Evolutionary conservation across 2,329 filamentous ascomycete species (phyloP).

Genomic region (Microsporum audouinii): DNA sequence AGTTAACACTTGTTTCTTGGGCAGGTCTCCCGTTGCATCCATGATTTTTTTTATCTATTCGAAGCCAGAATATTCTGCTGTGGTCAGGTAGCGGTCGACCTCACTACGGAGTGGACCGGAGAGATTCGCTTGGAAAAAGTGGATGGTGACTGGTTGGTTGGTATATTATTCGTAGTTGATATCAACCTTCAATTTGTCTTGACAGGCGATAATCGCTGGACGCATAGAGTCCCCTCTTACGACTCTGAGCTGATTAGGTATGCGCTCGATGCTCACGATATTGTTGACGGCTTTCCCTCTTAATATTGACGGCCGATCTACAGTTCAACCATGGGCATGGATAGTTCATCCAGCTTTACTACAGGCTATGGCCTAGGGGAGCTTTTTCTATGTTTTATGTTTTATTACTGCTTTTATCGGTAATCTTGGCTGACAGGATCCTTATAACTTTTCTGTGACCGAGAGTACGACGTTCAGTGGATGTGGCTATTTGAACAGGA

Average conservation of each 20-base stretch:
- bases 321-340: not conserved
- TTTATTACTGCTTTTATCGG: not conserved
- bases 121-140: not conserved
- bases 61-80: not conserved
- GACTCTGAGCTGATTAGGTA: not conserved
- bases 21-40: not conserved
- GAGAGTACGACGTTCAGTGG: not conserved
- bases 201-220: not conserved
- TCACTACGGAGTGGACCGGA: not conserved
- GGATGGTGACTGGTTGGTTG: not conserved
- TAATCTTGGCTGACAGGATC: not conserved
- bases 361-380: not conserved
- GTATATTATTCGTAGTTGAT: not conserved
- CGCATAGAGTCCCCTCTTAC: too few species aligned
- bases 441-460: not conserved
- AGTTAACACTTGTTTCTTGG: not conserved
- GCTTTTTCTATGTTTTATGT: not conserved
- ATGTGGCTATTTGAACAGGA: not conserved
- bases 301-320: not conserved
- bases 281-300: not conserved
- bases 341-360: not conserved
- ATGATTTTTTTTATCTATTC: not conserved
- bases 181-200: not conserved
- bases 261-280: not conserved
- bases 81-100: too few species aligned